phyloP scores from a whole-genome alignment of 2,329 filamentous ascomycete genomes.

The Cladosporium phlei region DNA sequence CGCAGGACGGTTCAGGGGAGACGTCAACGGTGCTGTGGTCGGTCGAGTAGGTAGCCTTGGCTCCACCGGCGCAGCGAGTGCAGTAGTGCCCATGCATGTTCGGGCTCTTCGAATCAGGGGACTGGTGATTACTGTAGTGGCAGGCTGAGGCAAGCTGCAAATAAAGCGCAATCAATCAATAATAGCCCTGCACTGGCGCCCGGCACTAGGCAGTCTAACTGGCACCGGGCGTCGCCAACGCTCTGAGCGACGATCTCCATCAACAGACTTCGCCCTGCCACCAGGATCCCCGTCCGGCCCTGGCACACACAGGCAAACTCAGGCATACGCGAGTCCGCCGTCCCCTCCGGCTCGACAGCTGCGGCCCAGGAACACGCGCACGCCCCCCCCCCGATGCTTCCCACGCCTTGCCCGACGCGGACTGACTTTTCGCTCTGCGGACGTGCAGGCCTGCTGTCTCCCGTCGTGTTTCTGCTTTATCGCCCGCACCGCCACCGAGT shows the following conservation, averaged over 20 bases:
- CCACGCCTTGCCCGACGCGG: conserved; percentile 5
- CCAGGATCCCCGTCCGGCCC: conserved; percentile 6
- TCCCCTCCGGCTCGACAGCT: no score
- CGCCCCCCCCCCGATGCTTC: conserved; percentile 7
- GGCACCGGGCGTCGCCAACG: conserved; percentile 10
- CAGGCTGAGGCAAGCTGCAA: conserved; percentile 10
- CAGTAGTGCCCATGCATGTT: not conserved
- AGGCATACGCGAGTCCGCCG: no score
- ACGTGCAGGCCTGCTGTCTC: conserved; percentile 1
- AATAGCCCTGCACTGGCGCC: conserved; percentile 1
- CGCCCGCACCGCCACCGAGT: conserved; percentile 8
- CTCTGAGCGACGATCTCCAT: conserved; percentile 10
- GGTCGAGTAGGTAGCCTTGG: not conserved
- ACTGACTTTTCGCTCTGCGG: conserved; percentile 9
- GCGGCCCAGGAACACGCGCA: no score
- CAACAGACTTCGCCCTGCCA: conserved; percentile 13
- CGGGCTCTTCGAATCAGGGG: conserved; percentile 7
- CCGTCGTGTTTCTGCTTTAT: conserved; percentile 11
- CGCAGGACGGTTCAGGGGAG: conserved; percentile 4
- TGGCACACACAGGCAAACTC: not conserved
- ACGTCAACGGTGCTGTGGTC: no score
- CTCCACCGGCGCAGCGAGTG: conserved; percentile 5
- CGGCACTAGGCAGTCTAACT: conserved; percentile 4
- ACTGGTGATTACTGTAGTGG: conserved; percentile 1
- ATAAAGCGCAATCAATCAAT: no score